Base-by-base conservation (phyloP, 257 asterid genomes). In the Asclepias syriaca region DNA sequence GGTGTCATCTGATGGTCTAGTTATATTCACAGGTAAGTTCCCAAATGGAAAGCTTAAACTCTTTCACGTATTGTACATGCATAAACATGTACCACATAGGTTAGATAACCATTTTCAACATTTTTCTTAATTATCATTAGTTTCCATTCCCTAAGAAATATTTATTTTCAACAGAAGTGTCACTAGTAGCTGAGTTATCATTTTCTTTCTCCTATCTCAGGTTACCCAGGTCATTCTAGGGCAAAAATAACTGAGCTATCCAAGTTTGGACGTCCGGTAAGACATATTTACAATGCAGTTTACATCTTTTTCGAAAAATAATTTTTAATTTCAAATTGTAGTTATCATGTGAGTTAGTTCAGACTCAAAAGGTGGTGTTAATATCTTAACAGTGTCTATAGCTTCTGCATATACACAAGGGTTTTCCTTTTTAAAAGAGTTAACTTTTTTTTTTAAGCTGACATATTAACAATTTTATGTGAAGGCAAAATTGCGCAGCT, bases 211-310 rank as follows among this genome's bases (percentile, higher is more conserved):
- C 18, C 18, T 19, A 60, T 15, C 60, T 39, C 72, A 93, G 98
- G 98, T 80, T 81, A 76, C 77, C 96, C 95, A 14, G 91, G 93
- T 73, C 89, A 77, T 60, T 84, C 86, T 56, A 86, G 80, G 79
- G 88, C 86, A 65, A 90, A 85, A 78, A 88, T 77, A 58, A 77
- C 89, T n/a, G 98, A 92, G 82, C 81, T 85, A 48, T 83, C 98
- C 74, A 92, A 92, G 83, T 88, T 87, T 78, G 96, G 96, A 71
- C 96, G 92, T 74, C 94, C 96, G 45, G 98, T 92, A 81, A 85
- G 86, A 74, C 40, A 39, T 49, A 29, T 19, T 32, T 43, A n/a
- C 72, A 27, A 53, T 53, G 57, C 57, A 18, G n/a, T 19, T 54
- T 54, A 1, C 57, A 5, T 51, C 8, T 51, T 51, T 16, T 50